Evolutionary conservation across 306 rosid species (phyloP), one percentile per base, ranked within the genome.

Genomic region (Cicer arietinum): DNA sequence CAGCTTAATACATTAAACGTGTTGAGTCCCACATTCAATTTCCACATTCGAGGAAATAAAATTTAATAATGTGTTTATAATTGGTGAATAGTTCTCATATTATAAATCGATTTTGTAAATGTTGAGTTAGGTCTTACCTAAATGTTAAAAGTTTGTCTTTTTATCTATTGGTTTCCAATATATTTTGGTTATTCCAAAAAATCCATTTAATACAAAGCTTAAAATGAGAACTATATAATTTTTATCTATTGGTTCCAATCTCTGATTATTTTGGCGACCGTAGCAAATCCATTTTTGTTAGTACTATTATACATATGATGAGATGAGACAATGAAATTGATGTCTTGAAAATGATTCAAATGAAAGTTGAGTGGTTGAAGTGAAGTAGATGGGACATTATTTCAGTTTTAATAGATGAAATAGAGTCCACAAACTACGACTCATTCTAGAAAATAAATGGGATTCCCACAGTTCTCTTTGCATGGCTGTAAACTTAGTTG

Each of bases 401-500:
- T 67, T 64, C 51, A 14, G 16, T 8, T 42, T 62, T 46, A n/a
- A 40, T 60, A 30, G 20, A 60, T 35, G 66, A 35, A 60, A 60
- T 60, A 60, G 13, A 60, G 66, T 74, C 48, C 80, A 74, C 39
- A 64, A 42, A 11, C 63, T 10, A 20, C 39, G 63, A 66, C 63
- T 47, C 79, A 35, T 67, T 69, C 17, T 74, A 40, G 58, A 59
- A 75, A 74, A 35, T 43, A 60, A 59, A 69, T n/a, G 0, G 3
- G 12, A 62, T 47, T 35, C 44, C 43, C 66, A 60, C 45, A 60
- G 22, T 30, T 59, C 66, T 59, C 43, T 59, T 30, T 76, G 42
- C 77, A 63, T 41, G 78, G 74, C 64, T 54, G 6, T 53, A 47
- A 74, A 48, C 46, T 51, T 25, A 44, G 37, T 66, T 58, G 39